Evolutionary conservation across 1,284 basidiomycete species (phyloP), one percentile per base, ranked within the genome.

Genomic region (Mycosarcoma maydis): DNA sequence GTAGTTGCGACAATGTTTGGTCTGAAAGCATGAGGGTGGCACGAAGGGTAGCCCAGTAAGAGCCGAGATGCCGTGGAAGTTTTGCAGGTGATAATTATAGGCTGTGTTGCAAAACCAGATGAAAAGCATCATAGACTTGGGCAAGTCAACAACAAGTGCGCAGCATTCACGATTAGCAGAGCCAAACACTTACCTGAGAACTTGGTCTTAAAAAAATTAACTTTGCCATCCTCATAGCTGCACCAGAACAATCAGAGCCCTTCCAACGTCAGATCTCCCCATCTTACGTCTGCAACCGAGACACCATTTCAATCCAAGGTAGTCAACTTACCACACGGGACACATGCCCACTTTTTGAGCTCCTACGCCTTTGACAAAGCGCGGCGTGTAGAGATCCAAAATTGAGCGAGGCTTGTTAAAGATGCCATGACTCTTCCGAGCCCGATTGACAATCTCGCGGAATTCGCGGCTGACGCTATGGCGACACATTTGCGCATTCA

Each of bases 31-130:
- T 16, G 61, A 27, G 3, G 74, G 74, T 3, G 74, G 74, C 2
- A 56, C 57, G 23, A 76, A 65, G 16, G 74, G 74, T 2, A 61
- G 34, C 2, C 62, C 64, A 2, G 59, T 74, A 5, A 49, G 14
- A 0, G 64, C 61, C 0, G 58, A 68, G 36, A 76, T 60, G 3
- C 74, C 74, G 48, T 76, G 74, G 17, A 50, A 41, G 41, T 73
- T 66, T 17, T 72, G 72, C 17, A 76, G 23, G 30, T 76, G 74
- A 22, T 75, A 76, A 37, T 76, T 76, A 65, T 74, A 76, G 13
- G 72, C 72, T 69, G 65, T 13, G 0, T 14, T 42, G 17, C 36
- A 10, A 10, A 48, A 30, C 13, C 3, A 14, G 16, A n/a, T n/a
- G n/a, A n/a, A n/a, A n/a, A n/a, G n/a, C n/a, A n/a, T n/a, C n/a